phyloP scores from a whole-genome alignment of 2,329 filamentous ascomycete genomes.

The Nothophoma quercina region DNA sequence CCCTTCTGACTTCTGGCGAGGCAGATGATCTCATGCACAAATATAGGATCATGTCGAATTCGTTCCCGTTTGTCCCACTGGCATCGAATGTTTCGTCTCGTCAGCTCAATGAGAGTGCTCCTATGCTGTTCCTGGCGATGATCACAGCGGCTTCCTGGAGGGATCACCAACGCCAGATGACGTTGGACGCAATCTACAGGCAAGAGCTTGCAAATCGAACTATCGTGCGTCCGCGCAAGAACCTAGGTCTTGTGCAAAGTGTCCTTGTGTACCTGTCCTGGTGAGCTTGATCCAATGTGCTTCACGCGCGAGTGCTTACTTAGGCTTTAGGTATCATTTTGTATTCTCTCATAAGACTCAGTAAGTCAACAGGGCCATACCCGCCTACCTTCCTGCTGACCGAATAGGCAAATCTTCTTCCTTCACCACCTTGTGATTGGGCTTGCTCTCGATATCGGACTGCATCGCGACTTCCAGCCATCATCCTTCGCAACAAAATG shows the following conservation, averaged over 20 bases:
- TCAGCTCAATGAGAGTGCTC: constrained; percentile 32
- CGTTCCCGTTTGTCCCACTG: constrained; percentile 44
- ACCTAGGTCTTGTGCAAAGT: constrained; percentile 42
- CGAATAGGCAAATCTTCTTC: constrained; percentile 34
- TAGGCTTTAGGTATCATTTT: constrained; percentile 40
- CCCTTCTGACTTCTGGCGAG: constrained; percentile 31
- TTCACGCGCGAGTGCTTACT: constrained; percentile 5
- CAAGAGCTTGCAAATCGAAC: constrained; percentile 44
- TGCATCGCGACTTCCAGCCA: constrained; percentile 32
- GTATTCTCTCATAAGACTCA: constrained; percentile 47
- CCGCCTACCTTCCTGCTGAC: no score
- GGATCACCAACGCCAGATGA: constrained; percentile 35
- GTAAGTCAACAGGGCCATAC: no score
- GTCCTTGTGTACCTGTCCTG: constrained; percentile 45
- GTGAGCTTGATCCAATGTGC: constrained; percentile 20
- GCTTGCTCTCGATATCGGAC: constrained; percentile 41
- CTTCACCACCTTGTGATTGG: constrained; percentile 43
- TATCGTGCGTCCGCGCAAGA: constrained; percentile 38
- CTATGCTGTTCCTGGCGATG: constrained; percentile 45
- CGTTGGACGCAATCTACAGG: constrained; percentile 38
- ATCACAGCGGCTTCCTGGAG: constrained; percentile 39
- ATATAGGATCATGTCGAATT: constrained; percentile 40
- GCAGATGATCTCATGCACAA: constrained; percentile 36
- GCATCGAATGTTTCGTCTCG: constrained; percentile 18
- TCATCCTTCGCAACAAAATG: constrained; percentile 19